Base-by-base conservation (phyloP, 108 stramenopile genomes). In the Skeletonema potamos region DNA sequence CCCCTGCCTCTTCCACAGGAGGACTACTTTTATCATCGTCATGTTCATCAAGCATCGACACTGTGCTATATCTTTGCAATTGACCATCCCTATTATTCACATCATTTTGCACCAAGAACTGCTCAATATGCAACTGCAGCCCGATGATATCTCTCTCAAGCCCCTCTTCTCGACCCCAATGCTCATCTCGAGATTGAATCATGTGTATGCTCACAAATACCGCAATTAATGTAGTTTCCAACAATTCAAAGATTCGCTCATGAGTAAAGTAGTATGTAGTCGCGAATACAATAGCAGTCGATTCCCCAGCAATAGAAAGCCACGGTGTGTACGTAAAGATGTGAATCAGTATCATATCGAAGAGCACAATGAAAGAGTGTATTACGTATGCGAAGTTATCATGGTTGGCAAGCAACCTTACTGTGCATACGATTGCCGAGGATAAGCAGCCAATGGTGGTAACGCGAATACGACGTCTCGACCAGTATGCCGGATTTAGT, bases 271-370 rank as follows among this genome's bases (percentile, higher is more conserved):
- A 66, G 51, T 64, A 80, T n/a, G 27, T 43, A 4, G 56, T 15
- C 6, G 66, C 34, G 24, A 51, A 62, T 54, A 74, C 15, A n/a
- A 69, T 39, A 2, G 73, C 56, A 11, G 62, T 26, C 1, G 54
- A 22, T 69, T 80, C 79, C 1, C 79, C 79, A 12, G 67, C 28
- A 15, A 77, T 22, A 27, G 62, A 64, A 12, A 77, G 27, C 76
- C 76, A 77, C 15, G n/a, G 22, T 12, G 63, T 72, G 11, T 71
- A 27, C 2, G 79, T 80, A 57, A 80, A 80, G 3, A 73, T 17
- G 43, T 80, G 79, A 64, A 80, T 80, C 20, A 80, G 39, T 15
- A 80, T 65, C 66, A 73, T 62, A 46, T 80, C 79, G 32, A 73
- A 54, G 33, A 74, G 69, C 26, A 80, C 56, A 56, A 80, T 43